Conservation (phyloP, 495 filamentous ascomycete genomes). For the Alectoria sarmentosa region DNA sequence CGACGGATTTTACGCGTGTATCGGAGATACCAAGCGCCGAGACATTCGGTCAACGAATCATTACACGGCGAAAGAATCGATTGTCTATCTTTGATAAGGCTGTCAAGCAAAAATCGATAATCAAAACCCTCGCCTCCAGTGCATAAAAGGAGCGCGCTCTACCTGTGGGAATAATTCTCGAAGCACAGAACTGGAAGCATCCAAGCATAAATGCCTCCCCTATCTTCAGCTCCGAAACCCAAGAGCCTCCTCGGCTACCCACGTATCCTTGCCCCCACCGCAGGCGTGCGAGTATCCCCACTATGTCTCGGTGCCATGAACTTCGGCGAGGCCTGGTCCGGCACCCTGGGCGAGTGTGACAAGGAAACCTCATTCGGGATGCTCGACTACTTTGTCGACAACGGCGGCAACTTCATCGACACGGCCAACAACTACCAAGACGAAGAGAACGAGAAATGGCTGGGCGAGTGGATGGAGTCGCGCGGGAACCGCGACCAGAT, state of each 20-base stretch:
- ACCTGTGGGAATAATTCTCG: too few species aligned
- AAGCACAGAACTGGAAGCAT: too few species aligned
- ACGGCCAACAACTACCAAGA: conserved; percentile 51
- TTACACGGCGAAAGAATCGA: too few species aligned
- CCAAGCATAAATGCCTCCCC: too few species aligned
- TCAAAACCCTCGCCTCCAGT: too few species aligned
- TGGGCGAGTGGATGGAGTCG: conserved; percentile 53
- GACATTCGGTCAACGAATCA: too few species aligned
- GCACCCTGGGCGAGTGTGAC: conserved; percentile 43
- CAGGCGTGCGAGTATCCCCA: conserved; percentile 54
- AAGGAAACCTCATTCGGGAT: conserved; percentile 42
- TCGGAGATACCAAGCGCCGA: too few species aligned
- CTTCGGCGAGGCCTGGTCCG: conserved; percentile 49
- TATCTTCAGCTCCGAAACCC: conserved; percentile 49
- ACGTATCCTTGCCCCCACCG: conserved; percentile 51
- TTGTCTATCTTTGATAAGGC: too few species aligned
- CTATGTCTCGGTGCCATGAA: conserved; percentile 57
- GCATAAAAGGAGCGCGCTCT: too few species aligned
- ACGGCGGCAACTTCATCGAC: conserved; percentile 50
- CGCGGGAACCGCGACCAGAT: conserved; percentile 54
- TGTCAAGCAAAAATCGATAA: too few species aligned
- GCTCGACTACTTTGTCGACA: conserved; percentile 44
- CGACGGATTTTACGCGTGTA: too few species aligned
- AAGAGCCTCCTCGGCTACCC: conserved; percentile 49
- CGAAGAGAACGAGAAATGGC: conserved; percentile 46